Evolutionary conservation across 2,329 filamentous ascomycete species (phyloP).

Genomic region (Cytospora mali): DNA sequence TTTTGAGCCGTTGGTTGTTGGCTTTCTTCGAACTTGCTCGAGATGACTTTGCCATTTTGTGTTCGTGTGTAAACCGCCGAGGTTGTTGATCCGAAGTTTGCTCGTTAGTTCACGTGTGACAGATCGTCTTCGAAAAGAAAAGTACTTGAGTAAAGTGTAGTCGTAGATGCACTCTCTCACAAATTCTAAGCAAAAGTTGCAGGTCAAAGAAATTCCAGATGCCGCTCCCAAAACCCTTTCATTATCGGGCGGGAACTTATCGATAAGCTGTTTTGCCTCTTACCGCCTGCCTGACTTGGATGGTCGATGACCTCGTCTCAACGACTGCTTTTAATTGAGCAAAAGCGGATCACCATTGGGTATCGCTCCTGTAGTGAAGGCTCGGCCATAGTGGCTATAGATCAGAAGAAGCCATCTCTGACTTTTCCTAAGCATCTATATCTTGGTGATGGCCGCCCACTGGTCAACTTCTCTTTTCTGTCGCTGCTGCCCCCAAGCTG

Average conservation of each 20-base stretch:
- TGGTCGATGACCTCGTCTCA: neutral
- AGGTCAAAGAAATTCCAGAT: constrained; percentile 11
- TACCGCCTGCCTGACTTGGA: constrained; percentile 15
- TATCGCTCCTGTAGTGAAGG: neutral
- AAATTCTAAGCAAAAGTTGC: neutral
- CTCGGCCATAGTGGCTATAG: neutral
- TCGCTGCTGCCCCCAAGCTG: constrained; percentile 13
- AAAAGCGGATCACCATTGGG: constrained; percentile 1
- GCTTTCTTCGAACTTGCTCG: constrained; percentile 78
- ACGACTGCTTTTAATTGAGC: constrained; percentile 6
- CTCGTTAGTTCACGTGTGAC: neutral
- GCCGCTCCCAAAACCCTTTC: neutral
- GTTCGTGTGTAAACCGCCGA: neutral
- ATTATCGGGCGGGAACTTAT: neutral
- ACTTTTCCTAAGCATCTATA: neutral
- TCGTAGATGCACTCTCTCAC: neutral
- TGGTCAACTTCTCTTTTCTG: constrained; percentile 4
- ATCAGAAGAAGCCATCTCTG: constrained; percentile 1
- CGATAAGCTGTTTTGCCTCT: constrained; percentile 16
- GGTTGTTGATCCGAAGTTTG: neutral
- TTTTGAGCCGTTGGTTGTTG: constrained; percentile 81
- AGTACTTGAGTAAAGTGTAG: neutral
- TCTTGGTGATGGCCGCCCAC: constrained; percentile 16
- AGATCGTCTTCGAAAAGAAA: neutral
- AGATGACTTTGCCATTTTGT: constrained; percentile 81